These are phyloP conservation scores for Cyamopsis tetragonoloba DNA, from an alignment of 306 rosid genomes.

Conservation along the genomic window DNA sequence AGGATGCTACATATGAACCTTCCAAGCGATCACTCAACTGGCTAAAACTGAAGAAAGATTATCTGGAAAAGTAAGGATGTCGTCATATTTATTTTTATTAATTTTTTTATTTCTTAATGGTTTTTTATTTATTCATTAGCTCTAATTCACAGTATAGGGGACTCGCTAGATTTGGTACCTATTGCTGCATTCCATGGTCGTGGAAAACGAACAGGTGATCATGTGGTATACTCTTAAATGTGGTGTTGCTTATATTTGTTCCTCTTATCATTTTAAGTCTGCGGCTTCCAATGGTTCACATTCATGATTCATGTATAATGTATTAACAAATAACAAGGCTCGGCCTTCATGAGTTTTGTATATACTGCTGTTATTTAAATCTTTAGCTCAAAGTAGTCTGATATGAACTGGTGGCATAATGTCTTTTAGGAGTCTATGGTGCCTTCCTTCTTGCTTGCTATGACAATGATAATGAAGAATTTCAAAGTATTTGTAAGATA, in stretches of 20 bases:
- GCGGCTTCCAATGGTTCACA: too few relatives aligned
- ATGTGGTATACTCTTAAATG: conserved; percentile 4
- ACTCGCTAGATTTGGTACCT: conserved; percentile 94
- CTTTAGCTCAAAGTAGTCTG: conserved; percentile 13
- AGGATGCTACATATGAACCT: conserved; percentile 95
- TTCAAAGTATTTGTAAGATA: conserved; percentile 91
- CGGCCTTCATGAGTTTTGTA: conserved; percentile 9
- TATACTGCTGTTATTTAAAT: conserved; percentile 17
- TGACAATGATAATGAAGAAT: conserved; percentile 70
- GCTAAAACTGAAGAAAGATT: conserved; percentile 95
- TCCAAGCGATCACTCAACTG: conserved; percentile 84
- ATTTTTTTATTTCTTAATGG: conserved; percentile 4
- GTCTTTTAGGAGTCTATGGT: conserved; percentile 78
- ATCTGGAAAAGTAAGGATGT: conserved; percentile 61
- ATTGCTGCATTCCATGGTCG: conserved; percentile 96
- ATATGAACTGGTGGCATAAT: conserved; percentile 18
- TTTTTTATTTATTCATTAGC: conserved; percentile 24
- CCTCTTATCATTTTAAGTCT: conserved; percentile 7
- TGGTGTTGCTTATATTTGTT: neutral
- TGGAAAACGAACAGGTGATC: conserved; percentile 90
- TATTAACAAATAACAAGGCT: too few relatives aligned
- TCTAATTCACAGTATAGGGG: conserved; percentile 71
- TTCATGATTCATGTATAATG: too few relatives aligned
- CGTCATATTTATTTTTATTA: conserved; percentile 1
- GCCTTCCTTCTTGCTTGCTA: conserved; percentile 92